These are phyloP conservation scores for Volvox reticuliferus DNA, from an alignment of 139 green algal genomes.

Conservation along the genomic window DNA sequence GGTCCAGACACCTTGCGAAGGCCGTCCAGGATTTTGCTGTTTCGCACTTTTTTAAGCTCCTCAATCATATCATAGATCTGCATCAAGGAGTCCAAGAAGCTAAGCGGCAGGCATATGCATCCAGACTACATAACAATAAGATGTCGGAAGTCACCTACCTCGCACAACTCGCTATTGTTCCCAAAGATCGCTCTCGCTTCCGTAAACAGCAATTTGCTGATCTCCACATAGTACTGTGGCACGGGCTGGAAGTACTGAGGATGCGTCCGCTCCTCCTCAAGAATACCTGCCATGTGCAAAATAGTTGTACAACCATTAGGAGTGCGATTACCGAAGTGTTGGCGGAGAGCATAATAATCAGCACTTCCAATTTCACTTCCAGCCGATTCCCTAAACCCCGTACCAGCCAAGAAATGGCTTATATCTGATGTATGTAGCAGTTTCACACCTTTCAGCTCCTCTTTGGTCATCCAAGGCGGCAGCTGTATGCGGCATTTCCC, in stretches of 20 bases:
- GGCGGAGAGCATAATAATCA: no score
- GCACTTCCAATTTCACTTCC: no score
- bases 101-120: neutral
- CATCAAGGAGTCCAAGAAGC: neutral
- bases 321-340: no score
- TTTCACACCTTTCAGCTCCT: slow-evolving; percentile 66
- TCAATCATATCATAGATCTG: slow-evolving; percentile 81
- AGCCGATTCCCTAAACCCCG: no score
- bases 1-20: slow-evolving; percentile 75
- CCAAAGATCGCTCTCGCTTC: slow-evolving; percentile 51
- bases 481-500: slow-evolving; percentile 82
- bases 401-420: no score
- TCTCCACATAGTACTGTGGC: slow-evolving; percentile 85
- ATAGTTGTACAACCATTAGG: no score
- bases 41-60: slow-evolving; percentile 79
- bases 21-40: slow-evolving; percentile 86
- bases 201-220: slow-evolving; percentile 11
- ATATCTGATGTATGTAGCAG: no score
- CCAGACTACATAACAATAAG: no score
- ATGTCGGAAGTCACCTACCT: neutral
- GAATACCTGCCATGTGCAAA: slow-evolving; percentile 51
- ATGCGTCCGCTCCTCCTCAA: slow-evolving; percentile 70
- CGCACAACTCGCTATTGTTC: slow-evolving; percentile 25
- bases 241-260: slow-evolving; percentile 78
- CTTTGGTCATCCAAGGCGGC: slow-evolving; percentile 80